Evolutionary conservation across 75 land plant species (phyloP).

Genomic region (Selaginella moellendorffii): DNA sequence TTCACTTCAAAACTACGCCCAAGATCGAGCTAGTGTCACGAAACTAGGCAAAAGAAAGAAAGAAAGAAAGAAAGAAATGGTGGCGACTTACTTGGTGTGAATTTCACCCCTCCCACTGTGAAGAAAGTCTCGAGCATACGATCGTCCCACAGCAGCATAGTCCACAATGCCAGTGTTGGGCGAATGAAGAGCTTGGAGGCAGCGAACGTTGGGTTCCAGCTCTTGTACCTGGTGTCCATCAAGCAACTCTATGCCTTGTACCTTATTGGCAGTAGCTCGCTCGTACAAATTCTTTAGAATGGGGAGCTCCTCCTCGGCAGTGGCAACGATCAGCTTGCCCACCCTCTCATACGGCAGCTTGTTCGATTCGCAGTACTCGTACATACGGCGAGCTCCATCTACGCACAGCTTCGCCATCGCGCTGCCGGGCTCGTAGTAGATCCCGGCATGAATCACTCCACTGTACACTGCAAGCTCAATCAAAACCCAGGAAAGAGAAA

Average conservation of each 20-base stretch:
- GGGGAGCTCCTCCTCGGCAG: slow-evolving; percentile 23
- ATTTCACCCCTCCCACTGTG: slow-evolving; percentile 24
- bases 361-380: slow-evolving; percentile 30
- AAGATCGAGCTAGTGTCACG: no score
- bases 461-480: slow-evolving; percentile 12
- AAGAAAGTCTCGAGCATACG: slow-evolving; percentile 25
- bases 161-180: slow-evolving; percentile 31
- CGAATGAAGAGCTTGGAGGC: slow-evolving; percentile 26
- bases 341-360: slow-evolving; percentile 25
- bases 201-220: slow-evolving; percentile 28
- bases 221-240: slow-evolving; percentile 17
- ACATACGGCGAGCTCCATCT: slow-evolving; percentile 26
- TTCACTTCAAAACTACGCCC: not conserved
- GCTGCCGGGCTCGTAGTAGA: slow-evolving; percentile 32
- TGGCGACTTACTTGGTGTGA: slow-evolving; percentile 16
- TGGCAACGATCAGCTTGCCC: slow-evolving; percentile 30
- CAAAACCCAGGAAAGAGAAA: not conserved
- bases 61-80: not conserved
- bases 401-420: slow-evolving; percentile 29
- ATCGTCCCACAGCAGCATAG: slow-evolving; percentile 29
- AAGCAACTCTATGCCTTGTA: slow-evolving; percentile 24
- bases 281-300: slow-evolving; percentile 17
- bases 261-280: slow-evolving; percentile 19
- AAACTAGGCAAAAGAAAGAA: not conserved
- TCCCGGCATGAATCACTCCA: slow-evolving; percentile 37